A percentile compares a stretch with the other conserved stretches of the same genome.
phyloP scores from a whole-genome alignment of 441 rosid genomes.

The Syzygium syzygioides region DNA sequence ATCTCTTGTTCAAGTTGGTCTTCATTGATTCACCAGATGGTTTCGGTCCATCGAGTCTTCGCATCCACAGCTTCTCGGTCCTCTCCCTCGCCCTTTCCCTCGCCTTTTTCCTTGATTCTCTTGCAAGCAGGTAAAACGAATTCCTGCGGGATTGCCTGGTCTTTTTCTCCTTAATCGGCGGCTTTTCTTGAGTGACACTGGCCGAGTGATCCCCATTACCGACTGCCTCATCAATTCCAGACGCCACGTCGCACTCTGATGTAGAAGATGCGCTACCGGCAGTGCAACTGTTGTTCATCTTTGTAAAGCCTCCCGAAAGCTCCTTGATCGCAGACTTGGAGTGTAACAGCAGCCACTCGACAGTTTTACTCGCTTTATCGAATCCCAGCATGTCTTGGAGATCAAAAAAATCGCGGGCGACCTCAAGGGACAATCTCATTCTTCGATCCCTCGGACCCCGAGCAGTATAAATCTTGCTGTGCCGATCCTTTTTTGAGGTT shows the following conservation, averaged over 20 bases:
- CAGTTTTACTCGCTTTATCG: constrained; percentile 89
- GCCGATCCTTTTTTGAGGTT: constrained; percentile 60
- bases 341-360: constrained; percentile 74
- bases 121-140: constrained; percentile 27
- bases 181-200: constrained; percentile 3
- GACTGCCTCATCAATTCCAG: constrained; percentile 15
- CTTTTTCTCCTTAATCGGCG: constrained; percentile 22
- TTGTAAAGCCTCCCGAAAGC: constrained; percentile 13
- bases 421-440: constrained; percentile 83
- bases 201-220: background rate
- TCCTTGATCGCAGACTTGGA: constrained; percentile 52
- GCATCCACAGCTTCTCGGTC: constrained; percentile 34
- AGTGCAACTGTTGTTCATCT: constrained; percentile 8
- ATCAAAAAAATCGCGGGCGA: constrained; percentile 69
- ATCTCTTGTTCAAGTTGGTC: background rate
- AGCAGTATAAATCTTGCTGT: constrained; percentile 87
- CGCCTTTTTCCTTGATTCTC: constrained; percentile 60
- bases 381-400: constrained; percentile 81
- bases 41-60: constrained; percentile 20
- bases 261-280: constrained; percentile 32
- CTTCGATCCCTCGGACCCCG: constrained; percentile 83
- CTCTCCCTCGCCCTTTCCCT: constrained; percentile 82
- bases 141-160: constrained; percentile 27
- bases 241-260: constrained; percentile 33
- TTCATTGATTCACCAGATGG: constrained; percentile 2